Conservation (phyloP, 306 rosid species). For the Medicago arabica region DNA sequence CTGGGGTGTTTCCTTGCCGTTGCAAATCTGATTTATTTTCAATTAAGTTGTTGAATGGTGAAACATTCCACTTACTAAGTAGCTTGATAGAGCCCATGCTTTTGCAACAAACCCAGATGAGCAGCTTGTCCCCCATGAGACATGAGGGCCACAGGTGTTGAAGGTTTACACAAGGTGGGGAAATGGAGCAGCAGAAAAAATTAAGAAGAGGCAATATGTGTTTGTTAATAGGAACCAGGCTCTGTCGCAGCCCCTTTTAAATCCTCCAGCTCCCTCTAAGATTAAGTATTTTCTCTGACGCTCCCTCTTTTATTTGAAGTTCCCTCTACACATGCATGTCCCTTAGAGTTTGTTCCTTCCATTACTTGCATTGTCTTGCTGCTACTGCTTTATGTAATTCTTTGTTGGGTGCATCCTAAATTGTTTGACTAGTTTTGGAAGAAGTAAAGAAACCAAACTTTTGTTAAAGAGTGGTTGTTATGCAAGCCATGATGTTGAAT, state of each 20-base stretch:
- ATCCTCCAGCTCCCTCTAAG: constrained; percentile 2
- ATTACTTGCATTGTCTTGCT: constrained; percentile 16
- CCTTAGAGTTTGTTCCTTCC: not conserved
- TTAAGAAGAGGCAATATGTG: not conserved
- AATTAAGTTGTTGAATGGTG: constrained; percentile 1
- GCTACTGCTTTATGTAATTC: constrained; percentile 20
- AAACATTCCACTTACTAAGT: not conserved
- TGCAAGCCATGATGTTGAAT: constrained; percentile 18
- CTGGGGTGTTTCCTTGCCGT: not conserved
- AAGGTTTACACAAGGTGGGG: not conserved
- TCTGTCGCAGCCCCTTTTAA: not conserved
- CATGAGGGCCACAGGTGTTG: not conserved
- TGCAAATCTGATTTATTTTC: not conserved
- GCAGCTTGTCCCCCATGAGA: not conserved
- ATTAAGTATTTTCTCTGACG: not conserved
- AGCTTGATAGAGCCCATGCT: not conserved
- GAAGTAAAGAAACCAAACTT: not conserved
- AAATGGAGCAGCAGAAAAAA: not conserved
- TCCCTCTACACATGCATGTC: not conserved
- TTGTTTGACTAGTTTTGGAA: not conserved
- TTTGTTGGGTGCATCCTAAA: not conserved
- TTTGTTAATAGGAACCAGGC: not conserved
- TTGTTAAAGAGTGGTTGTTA: not conserved
- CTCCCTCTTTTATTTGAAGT: not conserved
- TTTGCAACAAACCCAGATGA: not conserved